Conservation (phyloP, 2,329 filamentous ascomycete genomes). For the Fusarium clavum region DNA sequence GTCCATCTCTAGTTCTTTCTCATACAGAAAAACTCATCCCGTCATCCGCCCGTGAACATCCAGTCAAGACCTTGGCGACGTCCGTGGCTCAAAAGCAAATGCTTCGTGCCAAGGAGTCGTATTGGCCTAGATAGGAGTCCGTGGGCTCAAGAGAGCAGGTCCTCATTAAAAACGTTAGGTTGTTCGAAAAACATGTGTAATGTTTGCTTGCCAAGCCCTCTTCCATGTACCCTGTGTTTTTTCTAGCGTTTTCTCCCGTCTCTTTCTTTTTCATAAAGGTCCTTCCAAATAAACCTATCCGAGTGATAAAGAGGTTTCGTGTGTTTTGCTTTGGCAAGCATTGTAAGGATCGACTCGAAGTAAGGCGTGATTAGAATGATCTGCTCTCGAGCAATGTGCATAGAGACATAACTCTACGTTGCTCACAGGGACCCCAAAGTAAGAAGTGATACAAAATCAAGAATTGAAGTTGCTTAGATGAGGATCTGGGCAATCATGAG, state of each 20-base stretch:
- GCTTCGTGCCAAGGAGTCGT: conserved; percentile 20
- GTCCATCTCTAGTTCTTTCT: conserved; percentile 32
- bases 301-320: conserved; percentile 25
- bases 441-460: conserved; percentile 42
- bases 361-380: conserved; percentile 47
- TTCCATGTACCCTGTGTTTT: conserved; percentile 14
- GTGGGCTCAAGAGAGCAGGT: conserved; percentile 36
- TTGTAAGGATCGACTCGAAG: conserved; percentile 47
- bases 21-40: conserved; percentile 25
- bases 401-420: not conserved
- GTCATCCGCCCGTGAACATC: conserved; percentile 12
- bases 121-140: not conserved
- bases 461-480: conserved; percentile 44
- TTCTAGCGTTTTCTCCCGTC: conserved; percentile 14
- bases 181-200: conserved; percentile 31
- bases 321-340: conserved; percentile 39
- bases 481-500: conserved; percentile 49
- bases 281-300: conserved; percentile 18
- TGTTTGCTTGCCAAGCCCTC: conserved; percentile 40
- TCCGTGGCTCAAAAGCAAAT: not conserved
- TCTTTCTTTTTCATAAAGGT: conserved; percentile 16
- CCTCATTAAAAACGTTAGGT: conserved; percentile 43
- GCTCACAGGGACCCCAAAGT: conserved; percentile 34
- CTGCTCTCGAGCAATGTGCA: conserved; percentile 38
- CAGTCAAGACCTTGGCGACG: conserved; percentile 6